phyloP scores from a whole-genome alignment of 371 early-diverging fungal genomes.

The Furculomyces boomerangus region DNA sequence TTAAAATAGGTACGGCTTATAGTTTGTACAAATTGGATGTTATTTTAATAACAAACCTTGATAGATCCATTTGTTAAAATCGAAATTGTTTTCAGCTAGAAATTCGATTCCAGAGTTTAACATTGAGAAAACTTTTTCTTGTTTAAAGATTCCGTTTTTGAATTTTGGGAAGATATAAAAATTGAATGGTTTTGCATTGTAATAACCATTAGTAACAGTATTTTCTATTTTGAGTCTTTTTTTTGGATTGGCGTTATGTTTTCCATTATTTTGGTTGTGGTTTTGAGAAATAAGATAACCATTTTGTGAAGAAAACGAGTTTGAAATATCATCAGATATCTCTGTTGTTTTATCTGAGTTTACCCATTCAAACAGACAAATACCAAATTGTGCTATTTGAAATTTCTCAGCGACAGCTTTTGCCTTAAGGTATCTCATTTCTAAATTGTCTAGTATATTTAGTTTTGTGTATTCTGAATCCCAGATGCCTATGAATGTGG shows the following conservation, averaged over 20 bases:
- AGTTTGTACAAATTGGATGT: too few relatives aligned
- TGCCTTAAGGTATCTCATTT: conserved; percentile 45
- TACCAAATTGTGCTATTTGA: conserved; percentile 57
- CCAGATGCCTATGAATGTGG: background rate
- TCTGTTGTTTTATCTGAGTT: conserved; percentile 8
- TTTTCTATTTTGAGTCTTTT: too few relatives aligned
- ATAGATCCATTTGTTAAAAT: conserved; percentile 65
- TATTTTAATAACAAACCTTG: conserved; percentile 33
- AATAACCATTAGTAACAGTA: conserved; percentile 25
- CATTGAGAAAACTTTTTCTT: conserved; percentile 39
- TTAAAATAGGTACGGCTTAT: too few relatives aligned
- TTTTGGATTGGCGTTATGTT: too few relatives aligned
- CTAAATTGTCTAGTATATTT: conserved; percentile 28
- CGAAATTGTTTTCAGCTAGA: conserved; percentile 50
- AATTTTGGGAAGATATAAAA: conserved; percentile 69
- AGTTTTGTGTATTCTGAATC: background rate
- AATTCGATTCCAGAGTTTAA: conserved; percentile 66
- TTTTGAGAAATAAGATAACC: too few relatives aligned
- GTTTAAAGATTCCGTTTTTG: conserved; percentile 32
- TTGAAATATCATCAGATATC: too few relatives aligned
- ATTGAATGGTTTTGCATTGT: conserved; percentile 68
- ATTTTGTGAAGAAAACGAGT: too few relatives aligned
- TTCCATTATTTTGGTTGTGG: background rate
- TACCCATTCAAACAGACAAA: conserved; percentile 57
- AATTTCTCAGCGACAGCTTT: conserved; percentile 35